phyloP scores from a whole-genome alignment of 169 alveolate genomes.

The Cryptosporidium tyzzeri region DNA sequence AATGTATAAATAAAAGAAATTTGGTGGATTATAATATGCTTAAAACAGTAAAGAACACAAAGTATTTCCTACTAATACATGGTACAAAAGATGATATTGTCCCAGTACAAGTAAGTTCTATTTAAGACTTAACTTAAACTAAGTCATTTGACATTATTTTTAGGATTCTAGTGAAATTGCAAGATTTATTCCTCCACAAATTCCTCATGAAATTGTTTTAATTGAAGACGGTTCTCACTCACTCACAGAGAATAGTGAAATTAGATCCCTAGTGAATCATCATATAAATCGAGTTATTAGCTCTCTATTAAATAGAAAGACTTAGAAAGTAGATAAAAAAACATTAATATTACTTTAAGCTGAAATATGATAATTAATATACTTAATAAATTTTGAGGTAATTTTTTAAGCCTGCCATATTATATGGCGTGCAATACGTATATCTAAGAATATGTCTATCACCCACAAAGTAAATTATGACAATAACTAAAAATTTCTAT shows the following conservation, averaged over 20 bases:
- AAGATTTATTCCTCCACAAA: conserved; percentile 71
- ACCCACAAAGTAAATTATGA: conserved; percentile 49
- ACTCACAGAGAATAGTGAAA: conserved; percentile 57
- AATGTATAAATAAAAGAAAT: conserved; percentile 55
- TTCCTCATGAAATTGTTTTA: conserved; percentile 72
- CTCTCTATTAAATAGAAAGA: conserved; percentile 1
- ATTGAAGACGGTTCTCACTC: conserved; percentile 73
- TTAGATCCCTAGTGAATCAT: conserved; percentile 52
- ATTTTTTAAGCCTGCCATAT: background rate
- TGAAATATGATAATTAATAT: background rate
- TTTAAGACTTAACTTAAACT: background rate
- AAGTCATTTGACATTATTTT: background rate
- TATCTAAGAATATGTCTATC: conserved; percentile 59
- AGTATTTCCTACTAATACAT: conserved; percentile 59
- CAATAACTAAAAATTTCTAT: conserved; percentile 6
- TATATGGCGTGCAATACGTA: conserved; percentile 55
- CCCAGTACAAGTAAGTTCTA: conserved; percentile 52
- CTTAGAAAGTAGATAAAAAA: background rate
- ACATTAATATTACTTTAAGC: background rate
- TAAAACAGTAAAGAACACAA: conserved; percentile 31
- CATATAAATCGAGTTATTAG: conserved; percentile 56
- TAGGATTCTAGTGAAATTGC: conserved; percentile 74
- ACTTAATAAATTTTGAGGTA: conserved; percentile 10
- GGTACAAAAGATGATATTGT: conserved; percentile 66
- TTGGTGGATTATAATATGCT: conserved; percentile 50